Base-by-base conservation (phyloP, 2,329 filamentous ascomycete genomes). In the Arthroderma uncinatum region DNA sequence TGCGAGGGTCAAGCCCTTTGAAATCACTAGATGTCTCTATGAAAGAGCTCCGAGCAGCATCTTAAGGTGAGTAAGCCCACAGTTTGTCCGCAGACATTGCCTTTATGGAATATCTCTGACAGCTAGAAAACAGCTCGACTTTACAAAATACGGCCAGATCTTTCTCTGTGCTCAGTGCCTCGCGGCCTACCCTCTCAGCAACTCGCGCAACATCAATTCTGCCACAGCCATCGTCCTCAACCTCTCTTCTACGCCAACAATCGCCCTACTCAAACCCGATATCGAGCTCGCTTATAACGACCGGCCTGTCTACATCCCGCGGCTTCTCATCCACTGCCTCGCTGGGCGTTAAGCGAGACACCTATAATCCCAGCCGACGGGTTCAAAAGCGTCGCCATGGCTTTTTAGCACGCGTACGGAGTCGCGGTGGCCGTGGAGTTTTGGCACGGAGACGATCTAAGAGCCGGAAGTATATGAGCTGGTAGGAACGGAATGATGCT, bases 381-480 rank as follows among this genome's bases (percentile, higher is more conserved):
- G 79, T 83, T 42, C 74, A 82, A 66, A 85, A 84, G 71, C 74
- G 82, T 61, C 74, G 82, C 63, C 79, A 82, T 70, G 82, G 82
- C 1, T 84, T 82, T 64, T 65, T 84, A 59, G 71, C 76, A 8
- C 68, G 82, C 63, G 61, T 82, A 60, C 73, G 73, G 64, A 75
- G 74, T 21, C 74, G 76, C 64, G 78, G 75, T 54, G 82, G 82
- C 23, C 70, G 78, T 64, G 76, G 76, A 67, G 72, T 78, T 53
- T 62, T 85, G 62, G 76, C 74, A 68, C 73, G 80, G 65, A 73
- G 82, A 67, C 71, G 73, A 64, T 66, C 74, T 57, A 83, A 80
- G 74, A 77, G 78, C 23, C 74, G 80, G 67, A 75, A 68, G 62
- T 71, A 67, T 28, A 53, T 53, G 50, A 53, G 50, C 21, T 53